These are phyloP conservation scores for Actinidia chinensis DNA, from an alignment of 179 eudicot genomes.

Conservation along the genomic window DNA sequence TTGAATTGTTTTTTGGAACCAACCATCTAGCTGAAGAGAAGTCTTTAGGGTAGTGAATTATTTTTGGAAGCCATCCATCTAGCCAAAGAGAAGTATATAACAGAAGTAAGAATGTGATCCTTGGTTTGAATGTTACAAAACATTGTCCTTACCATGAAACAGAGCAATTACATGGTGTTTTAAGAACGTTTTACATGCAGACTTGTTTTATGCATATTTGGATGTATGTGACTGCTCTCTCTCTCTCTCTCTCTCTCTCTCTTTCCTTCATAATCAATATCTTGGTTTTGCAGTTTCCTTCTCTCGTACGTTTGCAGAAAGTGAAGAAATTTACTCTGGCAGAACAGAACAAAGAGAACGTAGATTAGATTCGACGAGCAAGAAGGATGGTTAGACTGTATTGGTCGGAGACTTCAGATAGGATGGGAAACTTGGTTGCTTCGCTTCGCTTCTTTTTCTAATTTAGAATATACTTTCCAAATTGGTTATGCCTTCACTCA, in stretches of 20 bases:
- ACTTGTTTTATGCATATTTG: too few relatives aligned
- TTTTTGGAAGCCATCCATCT: neutral
- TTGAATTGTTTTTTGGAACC: neutral
- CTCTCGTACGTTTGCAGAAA: slow-evolving; percentile 42
- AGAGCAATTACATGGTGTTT: too few relatives aligned
- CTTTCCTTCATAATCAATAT: neutral
- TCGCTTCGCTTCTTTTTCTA: neutral
- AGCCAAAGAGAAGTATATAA: neutral
- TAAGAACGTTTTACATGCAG: too few relatives aligned
- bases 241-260: too few relatives aligned
- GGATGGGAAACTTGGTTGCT: neutral
- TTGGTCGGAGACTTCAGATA: neutral
- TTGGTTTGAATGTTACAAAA: neutral
- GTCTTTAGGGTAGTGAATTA: too few relatives aligned
- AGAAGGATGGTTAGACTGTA: slow-evolving; percentile 20
- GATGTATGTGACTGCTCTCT: too few relatives aligned
- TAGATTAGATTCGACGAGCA: slow-evolving; percentile 31
- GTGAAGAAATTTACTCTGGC: slow-evolving; percentile 71
- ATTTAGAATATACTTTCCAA: neutral
- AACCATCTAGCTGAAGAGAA: neutral
- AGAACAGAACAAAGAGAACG: slow-evolving; percentile 37
- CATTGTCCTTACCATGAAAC: neutral
- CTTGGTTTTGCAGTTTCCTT: slow-evolving; percentile 3
- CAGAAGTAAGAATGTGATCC: neutral
- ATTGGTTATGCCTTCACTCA: neutral